phyloP scores from a whole-genome alignment of 2,329 filamentous ascomycete genomes.

The Grosmannia huntii region DNA sequence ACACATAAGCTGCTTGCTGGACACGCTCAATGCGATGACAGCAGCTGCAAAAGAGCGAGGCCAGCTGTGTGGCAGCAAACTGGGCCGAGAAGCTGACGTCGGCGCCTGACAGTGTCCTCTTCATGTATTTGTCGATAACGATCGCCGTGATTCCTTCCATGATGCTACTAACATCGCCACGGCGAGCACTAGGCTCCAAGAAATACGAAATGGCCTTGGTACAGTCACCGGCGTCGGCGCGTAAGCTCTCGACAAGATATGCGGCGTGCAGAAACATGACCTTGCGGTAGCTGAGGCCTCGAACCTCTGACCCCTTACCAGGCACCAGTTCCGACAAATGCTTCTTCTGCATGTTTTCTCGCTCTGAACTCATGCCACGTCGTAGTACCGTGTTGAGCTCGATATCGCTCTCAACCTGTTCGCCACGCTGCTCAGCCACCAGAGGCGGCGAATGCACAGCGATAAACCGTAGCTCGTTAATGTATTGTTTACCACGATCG shows the following conservation, averaged over 20 bases:
- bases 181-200: constrained; percentile 73
- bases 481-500: constrained; percentile 57
- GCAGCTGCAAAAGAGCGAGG: constrained; percentile 71
- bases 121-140: constrained; percentile 68
- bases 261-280: constrained; percentile 86
- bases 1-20: constrained; percentile 71
- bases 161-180: constrained; percentile 46
- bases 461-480: constrained; percentile 68
- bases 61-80: constrained; percentile 80
- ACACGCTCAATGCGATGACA: constrained; percentile 90
- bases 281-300: constrained; percentile 74
- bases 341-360: constrained; percentile 70
- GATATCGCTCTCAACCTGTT: constrained; percentile 89
- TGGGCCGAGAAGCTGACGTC: constrained; percentile 77
- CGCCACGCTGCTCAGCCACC: constrained; percentile 76
- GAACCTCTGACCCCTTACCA: constrained; percentile 64
- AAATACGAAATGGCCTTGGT: constrained; percentile 87
- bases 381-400: constrained; percentile 90
- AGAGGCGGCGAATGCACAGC: constrained; percentile 79
- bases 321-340: constrained; percentile 63
- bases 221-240: constrained; percentile 78
- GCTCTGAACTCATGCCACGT: constrained; percentile 68
- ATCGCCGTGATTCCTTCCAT: constrained; percentile 54
- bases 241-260: constrained; percentile 76
- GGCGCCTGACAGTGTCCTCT: constrained; percentile 57